Evolutionary conservation across 352 stramenopile species (phyloP), one percentile per base, ranked within the genome.

Genomic region (Phytopythium litorale): DNA sequence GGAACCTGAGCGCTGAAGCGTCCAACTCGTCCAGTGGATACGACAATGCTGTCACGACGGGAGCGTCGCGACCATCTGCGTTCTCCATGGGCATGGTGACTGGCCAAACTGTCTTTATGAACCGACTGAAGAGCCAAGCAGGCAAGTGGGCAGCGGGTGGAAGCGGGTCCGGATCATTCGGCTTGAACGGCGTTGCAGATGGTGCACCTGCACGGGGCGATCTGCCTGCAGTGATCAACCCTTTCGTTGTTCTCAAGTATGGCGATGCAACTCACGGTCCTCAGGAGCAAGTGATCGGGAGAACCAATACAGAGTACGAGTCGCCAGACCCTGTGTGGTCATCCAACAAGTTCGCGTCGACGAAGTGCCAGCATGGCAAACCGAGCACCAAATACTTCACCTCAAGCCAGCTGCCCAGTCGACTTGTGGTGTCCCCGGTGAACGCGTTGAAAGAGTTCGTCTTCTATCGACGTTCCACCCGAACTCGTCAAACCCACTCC

Each of bases 251-350:
- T 12, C 76, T 93, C 33, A 89, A 89, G 45, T 86, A 79, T 56
- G 83, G 78, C 25, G 78, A 89, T 30, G 70, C 74, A 46, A 64
- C 77, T 19, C 67, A 62, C 60, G 79, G 68, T 37, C 79, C 76
- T 21, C 70, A 79, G 7, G 84, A 91, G 43, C 79, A 73, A 28
- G 65, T 81, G 2, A 80, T 96, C 19, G 87, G 87, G 7, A 87
- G 84, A 66, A 96, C 87, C 2, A 96, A 96, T 64, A 96, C 87
- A 0, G 87, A 96, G 62, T 96, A 96, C 43, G 83, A 92, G 37
- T 79, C 72, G 6, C 62, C 70, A 4, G 68, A 84, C 56, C 87
- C 87, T 0, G 73, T 91, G 11, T 96, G 81, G 71, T 92, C 82
- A 12, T 78, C 74, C 18, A 95, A 95, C 69, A 85, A 86, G 55